Percentiles rank a stretch among this genome's conserved stretches.
phyloP scores from a whole-genome alignment of 352 stramenopile species.

The Pythium periplocum region DNA sequence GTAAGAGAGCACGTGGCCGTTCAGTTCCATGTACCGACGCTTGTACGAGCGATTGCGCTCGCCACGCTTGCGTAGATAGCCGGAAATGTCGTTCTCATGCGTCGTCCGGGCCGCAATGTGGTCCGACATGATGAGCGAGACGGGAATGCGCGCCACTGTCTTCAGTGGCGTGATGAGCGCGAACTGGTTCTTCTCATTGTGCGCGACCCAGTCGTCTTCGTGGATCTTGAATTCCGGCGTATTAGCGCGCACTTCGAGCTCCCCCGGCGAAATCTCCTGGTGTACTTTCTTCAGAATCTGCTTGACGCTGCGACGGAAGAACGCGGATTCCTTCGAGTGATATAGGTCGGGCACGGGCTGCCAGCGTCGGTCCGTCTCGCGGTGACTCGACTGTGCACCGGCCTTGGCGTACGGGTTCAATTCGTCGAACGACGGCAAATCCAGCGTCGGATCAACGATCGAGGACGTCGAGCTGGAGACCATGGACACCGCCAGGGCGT shows the following conservation, averaged over 20 bases:
- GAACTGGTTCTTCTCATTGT: slow-evolving; percentile 70
- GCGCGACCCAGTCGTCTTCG: slow-evolving; percentile 82
- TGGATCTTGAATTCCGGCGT: slow-evolving; percentile 85
- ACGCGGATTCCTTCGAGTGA: slow-evolving; percentile 81
- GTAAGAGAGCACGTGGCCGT: slow-evolving; percentile 64
- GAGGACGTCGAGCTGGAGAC: neutral
- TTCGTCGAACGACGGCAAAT: slow-evolving; percentile 69
- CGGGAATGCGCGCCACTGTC: slow-evolving; percentile 69
- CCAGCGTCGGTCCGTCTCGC: slow-evolving; percentile 59
- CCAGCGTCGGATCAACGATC: slow-evolving; percentile 92
- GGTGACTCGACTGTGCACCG: slow-evolving; percentile 10
- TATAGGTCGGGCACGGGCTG: slow-evolving; percentile 66
- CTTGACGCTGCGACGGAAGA: slow-evolving; percentile 68
- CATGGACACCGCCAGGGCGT: neutral
- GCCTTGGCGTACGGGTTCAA: slow-evolving; percentile 74
- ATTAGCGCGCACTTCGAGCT: slow-evolving; percentile 85
- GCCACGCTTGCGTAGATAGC: slow-evolving; percentile 76
- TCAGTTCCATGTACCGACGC: slow-evolving; percentile 81
- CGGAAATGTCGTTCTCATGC: slow-evolving; percentile 50
- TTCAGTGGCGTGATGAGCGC: slow-evolving; percentile 79
- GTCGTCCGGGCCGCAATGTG: slow-evolving; percentile 28
- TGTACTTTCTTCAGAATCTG: slow-evolving; percentile 74
- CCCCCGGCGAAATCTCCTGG: slow-evolving; percentile 73
- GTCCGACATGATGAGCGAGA: slow-evolving; percentile 64
- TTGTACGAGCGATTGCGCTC: slow-evolving; percentile 84